Base-by-base conservation (phyloP, 495 filamentous ascomycete species). In the Podospora pseudocomata region DNA sequence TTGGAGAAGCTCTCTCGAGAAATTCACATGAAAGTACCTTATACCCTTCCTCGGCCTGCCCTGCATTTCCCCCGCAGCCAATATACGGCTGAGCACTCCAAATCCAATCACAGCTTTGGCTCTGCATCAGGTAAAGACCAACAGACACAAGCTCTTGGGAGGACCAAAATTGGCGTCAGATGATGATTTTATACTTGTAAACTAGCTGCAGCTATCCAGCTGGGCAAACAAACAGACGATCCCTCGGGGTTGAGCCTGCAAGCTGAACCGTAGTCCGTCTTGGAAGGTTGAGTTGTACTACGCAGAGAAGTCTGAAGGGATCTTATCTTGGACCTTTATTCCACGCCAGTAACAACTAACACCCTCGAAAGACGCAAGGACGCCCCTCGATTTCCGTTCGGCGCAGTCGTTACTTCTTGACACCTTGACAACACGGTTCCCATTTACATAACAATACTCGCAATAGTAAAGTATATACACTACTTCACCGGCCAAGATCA, bases 11-110 rank as follows among this genome's bases (percentile, higher is more conserved):
- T 49, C 13, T 49, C 30, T 32, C 30, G 0, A 5, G 5, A 49
- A 49, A 49, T 61, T 61, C 59, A 61, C 59, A 61, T 61, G 59
- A 16, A 18, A 61, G 15, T 30, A n/a, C 5, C 13, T 32, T 20
- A 28, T 32, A 26, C 59, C 59, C 16, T 32, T 26, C 23, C 59
- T 61, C 23, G 59, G 59, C 0, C 55, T 61, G 59, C 0, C 13
- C 59, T 32, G 19, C 20, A 20, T 7, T n/a, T 61, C 0, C 59
- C 59, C 59, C 59, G 59, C 59, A 32, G 18, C 27, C 23, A 27
- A 32, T 27, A 32, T 20, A 61, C 59, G 7, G 23, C 20, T 58
- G 55, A 19, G 7, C n/a, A 7, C 55, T 18, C 6, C 55, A 58
- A 58, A 11, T 49, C 39, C 39, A 49, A 49, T 49, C 39, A 49